Percentiles rank a stretch among this genome's conserved stretches.
Conservation (phyloP, 345 rosid species). For the Theobroma cacao region DNA sequence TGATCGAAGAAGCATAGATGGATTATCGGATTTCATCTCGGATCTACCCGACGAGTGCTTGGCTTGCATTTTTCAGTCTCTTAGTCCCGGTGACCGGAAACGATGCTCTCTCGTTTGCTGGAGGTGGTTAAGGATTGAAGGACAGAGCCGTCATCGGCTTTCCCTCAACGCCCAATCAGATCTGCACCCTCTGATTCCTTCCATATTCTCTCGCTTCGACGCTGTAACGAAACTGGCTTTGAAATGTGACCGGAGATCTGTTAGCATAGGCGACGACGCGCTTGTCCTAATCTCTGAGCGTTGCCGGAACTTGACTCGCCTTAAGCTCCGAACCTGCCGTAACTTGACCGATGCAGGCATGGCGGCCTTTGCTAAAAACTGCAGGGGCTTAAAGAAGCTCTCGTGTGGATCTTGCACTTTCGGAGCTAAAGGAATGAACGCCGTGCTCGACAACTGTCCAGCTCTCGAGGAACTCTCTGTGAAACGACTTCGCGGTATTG, state of each 20-base stretch:
- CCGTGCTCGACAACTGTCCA: constrained; percentile 69
- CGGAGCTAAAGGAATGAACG: constrained; percentile 85
- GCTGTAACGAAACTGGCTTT: constrained; percentile 83
- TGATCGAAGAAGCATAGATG: constrained; percentile 3
- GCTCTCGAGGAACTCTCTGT: constrained; percentile 69
- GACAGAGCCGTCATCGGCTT: constrained; percentile 81
- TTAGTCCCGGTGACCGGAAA: constrained; percentile 61
- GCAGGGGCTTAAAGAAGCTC: constrained; percentile 69
- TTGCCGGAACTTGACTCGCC: constrained; percentile 68
- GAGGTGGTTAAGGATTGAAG: constrained; percentile 74
- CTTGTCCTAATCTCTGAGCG: constrained; percentile 57
- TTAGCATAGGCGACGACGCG: constrained; percentile 74
- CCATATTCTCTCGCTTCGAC: constrained; percentile 76
- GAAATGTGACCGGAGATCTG: constrained; percentile 77
- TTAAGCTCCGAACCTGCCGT: constrained; percentile 82
- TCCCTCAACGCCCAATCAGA: constrained; percentile 71
- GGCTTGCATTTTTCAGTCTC: constrained; percentile 70
- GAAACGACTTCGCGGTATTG: constrained; percentile 74
- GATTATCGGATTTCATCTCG: constrained; percentile 46
- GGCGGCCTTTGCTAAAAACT: constrained; percentile 59
- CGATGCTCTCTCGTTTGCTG: constrained; percentile 67
- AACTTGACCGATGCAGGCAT: constrained; percentile 75
- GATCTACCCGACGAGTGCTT: constrained; percentile 80
- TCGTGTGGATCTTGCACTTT: constrained; percentile 82
- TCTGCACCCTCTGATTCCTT: constrained; percentile 44